These are phyloP conservation scores for Lentinula boryana DNA, from an alignment of 768 basidiomycete species.

Conservation along the genomic window DNA sequence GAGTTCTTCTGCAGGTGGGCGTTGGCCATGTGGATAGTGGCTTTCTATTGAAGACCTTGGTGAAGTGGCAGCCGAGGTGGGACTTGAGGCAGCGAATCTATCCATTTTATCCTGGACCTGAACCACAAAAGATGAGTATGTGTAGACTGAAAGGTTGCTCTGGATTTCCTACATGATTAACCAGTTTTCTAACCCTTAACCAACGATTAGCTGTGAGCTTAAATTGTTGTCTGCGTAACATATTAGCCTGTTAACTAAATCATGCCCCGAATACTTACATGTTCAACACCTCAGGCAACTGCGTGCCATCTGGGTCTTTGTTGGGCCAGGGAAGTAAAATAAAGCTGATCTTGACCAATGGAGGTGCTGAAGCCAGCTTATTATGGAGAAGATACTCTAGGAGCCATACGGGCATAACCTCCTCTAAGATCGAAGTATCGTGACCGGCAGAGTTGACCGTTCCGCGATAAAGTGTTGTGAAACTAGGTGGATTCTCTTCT, in stretches of 20 bases:
- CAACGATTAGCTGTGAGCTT: conserved; percentile 86
- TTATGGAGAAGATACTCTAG: conserved; percentile 79
- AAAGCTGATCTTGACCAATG: conserved; percentile 78
- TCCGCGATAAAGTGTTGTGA: conserved; percentile 73
- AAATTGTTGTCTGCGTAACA: conserved; percentile 52
- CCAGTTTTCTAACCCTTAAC: conserved; percentile 80
- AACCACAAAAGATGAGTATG: conserved; percentile 3
- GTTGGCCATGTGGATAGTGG: conserved; percentile 18
- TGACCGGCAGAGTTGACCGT: conserved; percentile 49
- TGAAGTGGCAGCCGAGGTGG: conserved; percentile 20
- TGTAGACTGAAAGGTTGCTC: background rate
- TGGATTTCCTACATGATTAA: conserved; percentile 60
- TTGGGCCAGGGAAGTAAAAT: conserved; percentile 73
- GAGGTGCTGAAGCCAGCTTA: conserved; percentile 43
- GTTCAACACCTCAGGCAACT: conserved; percentile 77
- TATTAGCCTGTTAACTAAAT: background rate
- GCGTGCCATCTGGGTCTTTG: conserved; percentile 50
- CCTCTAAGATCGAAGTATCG: conserved; percentile 52
- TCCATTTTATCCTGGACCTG: conserved; percentile 85
- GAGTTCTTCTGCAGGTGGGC: conserved; percentile 50
- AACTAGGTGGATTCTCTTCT: conserved; percentile 73
- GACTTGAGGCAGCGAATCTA: conserved; percentile 28
- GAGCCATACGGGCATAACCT: conserved; percentile 81
- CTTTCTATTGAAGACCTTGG: conserved; percentile 33
- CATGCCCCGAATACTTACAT: conserved; percentile 47